A percentile compares a stretch with the other conserved stretches of the same genome.
phyloP scores from a whole-genome alignment of 306 rosid genomes.

The Cajanus cajan region DNA sequence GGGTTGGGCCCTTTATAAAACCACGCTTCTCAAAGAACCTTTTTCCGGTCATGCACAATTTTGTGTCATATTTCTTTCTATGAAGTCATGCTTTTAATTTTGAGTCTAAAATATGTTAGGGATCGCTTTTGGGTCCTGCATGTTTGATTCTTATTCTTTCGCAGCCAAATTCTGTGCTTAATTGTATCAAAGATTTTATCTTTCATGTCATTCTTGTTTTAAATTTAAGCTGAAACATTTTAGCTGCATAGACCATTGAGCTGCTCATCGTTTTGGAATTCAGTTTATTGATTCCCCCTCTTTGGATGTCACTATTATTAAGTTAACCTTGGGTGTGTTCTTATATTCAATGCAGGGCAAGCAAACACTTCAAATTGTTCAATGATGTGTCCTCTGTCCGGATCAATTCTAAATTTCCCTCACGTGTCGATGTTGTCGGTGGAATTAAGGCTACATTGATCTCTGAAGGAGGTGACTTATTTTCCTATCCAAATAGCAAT shows the following conservation, averaged over 20 bases:
- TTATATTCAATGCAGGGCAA: conserved; percentile 41
- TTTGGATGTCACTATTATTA: conserved; percentile 9
- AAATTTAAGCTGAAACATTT: not conserved
- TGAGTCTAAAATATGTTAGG: not conserved
- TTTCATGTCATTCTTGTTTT: not conserved
- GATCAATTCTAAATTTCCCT: conserved; percentile 39
- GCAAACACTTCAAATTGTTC: conserved; percentile 47
- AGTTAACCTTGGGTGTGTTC: conserved; percentile 2
- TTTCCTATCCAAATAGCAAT: conserved; percentile 48
- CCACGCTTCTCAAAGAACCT: not conserved
- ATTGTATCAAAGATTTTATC: not conserved
- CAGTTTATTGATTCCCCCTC: not conserved
- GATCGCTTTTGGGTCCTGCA: not conserved
- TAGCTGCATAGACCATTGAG: not conserved
- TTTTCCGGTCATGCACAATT: not conserved
- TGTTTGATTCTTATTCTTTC: not conserved
- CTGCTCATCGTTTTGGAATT: not conserved
- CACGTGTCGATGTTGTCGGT: conserved; percentile 32
- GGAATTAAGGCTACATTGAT: conserved; percentile 51
- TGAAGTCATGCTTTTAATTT: not conserved
- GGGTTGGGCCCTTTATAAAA: not conserved
- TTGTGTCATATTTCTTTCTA: not conserved
- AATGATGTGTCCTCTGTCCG: conserved; percentile 40
- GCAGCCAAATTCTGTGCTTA: not conserved
- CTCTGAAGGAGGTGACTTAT: conserved; percentile 52